Base-by-base conservation (phyloP, 192 early-diverging fungal species). In the Coemansia sp. region DNA sequence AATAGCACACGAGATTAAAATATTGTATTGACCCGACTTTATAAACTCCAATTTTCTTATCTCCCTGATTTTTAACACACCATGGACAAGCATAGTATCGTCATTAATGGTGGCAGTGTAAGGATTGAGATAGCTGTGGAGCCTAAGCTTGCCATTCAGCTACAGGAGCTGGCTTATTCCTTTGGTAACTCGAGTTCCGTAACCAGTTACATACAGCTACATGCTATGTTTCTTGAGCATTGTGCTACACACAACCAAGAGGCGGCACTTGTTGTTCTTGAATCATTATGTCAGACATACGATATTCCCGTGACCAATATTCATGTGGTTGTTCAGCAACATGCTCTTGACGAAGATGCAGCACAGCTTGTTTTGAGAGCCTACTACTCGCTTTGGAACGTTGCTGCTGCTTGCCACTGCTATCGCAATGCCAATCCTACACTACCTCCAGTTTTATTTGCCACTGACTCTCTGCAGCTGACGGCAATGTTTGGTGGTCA, bases 401-500 rank as follows among this genome's bases (percentile, higher is more conserved):
- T 42, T 7, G 23, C 6, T 3, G 32, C 55, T 51, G 55, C 57
- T 20, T 51, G 51, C 27, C 51, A 7, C 46, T 51, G 46, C 57
- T 53, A 52, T 14, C 0, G 20, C 31, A n/a, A 14, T 17, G 0
- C 56, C 22, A 29, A 51, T 0, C 23, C 23, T 6, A 2, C 5
- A 8, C 17, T 9, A 20, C 8, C 21, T 0, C 58, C 72, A 5
- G 72, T 53, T 22, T 20, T 78, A 21, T 69, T 87, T 56, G 57
- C 72, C 1, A 56, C 84, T 23, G 85, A 85, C 11, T 80, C 79
- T 10, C 82, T 86, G 42, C 68, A 75, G 59, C 61, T 89, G 17
- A 88, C 92, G 66, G 93, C 93, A 24, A 83, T 95, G 65, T 98
- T 98, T 87, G 95, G 95, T 58, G 95, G 95, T 51, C 93, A 98